Evolutionary conservation across 495 filamentous ascomycete genomes (phyloP).

Genomic region (Penicillium crystallinum): DNA sequence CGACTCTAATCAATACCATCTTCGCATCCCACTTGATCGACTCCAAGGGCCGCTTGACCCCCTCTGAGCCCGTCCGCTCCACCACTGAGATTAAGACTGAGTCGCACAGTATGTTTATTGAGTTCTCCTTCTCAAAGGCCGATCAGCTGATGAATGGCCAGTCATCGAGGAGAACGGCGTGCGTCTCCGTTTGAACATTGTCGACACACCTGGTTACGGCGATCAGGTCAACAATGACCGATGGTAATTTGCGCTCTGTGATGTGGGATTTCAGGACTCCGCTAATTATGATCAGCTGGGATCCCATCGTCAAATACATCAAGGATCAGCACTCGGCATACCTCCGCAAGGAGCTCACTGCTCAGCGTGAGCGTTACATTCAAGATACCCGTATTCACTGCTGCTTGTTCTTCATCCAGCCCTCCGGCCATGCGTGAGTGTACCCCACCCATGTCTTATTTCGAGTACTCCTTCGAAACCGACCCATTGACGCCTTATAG

Average conservation of each 20-base stretch:
- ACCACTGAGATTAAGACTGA: constrained; percentile 98
- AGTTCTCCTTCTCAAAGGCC: too few species aligned
- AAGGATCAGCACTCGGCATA: constrained; percentile 99
- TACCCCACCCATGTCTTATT: neutral
- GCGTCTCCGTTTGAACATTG: constrained; percentile 72
- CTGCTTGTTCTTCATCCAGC: constrained; percentile 99
- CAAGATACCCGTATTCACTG: constrained; percentile 99
- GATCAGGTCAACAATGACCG: constrained; percentile 80
- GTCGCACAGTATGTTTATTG: constrained; percentile 69
- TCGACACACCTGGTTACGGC: constrained; percentile 75
- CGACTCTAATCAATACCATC: constrained; percentile 99
- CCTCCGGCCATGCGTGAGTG: constrained; percentile 84
- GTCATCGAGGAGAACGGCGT: constrained; percentile 96
- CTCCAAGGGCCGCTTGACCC: constrained; percentile 88
- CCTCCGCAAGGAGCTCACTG: constrained; percentile 98
- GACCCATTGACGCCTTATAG: constrained; percentile 23
- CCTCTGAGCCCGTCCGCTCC: constrained; percentile 85
- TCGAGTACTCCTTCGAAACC: neutral
- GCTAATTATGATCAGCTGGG: constrained; percentile 54
- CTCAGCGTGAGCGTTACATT: constrained; percentile 97
- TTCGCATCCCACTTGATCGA: constrained; percentile 99
- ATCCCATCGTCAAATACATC: constrained; percentile 99
- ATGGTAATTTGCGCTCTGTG: constrained; percentile 45
- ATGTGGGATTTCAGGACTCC: neutral
- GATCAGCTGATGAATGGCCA: constrained; percentile 27